Evolutionary conservation across 148 eudicot genomes (phyloP).

Genomic region (Fagopyrum tataricum): DNA sequence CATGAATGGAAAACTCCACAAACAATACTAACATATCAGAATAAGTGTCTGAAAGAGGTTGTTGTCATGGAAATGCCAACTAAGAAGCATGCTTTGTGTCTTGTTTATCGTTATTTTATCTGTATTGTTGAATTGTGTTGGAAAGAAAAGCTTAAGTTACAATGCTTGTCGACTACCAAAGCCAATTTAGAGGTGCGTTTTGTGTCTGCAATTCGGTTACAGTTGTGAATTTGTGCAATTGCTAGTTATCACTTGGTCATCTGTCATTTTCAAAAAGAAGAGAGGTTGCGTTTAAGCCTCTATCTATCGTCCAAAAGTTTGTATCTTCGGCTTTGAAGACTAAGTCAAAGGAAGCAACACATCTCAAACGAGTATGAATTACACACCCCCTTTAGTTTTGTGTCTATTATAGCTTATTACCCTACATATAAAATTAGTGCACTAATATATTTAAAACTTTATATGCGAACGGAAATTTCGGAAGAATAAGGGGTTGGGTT

Average conservation of each 20-base stretch:
- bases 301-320: slow-evolving; percentile 54
- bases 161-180: slow-evolving; percentile 54
- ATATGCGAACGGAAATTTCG: slow-evolving; percentile 19
- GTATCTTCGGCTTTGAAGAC: slow-evolving; percentile 81
- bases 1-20: slow-evolving; percentile 69
- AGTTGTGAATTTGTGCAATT: neutral
- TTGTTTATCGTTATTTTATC: neutral
- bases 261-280: slow-evolving; percentile 44
- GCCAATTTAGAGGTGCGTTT: slow-evolving; percentile 45
- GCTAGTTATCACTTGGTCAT: slow-evolving; percentile 1
- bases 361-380: slow-evolving; percentile 52
- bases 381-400: neutral
- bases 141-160: slow-evolving; percentile 33
- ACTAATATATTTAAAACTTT: neutral
- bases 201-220: neutral
- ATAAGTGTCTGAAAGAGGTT: slow-evolving; percentile 83
- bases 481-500: no score
- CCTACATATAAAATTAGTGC: neutral
- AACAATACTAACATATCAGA: slow-evolving; percentile 86
- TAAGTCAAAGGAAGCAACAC: slow-evolving; percentile 73
- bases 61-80: slow-evolving; percentile 77
- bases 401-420: neutral
- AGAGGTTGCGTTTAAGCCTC: slow-evolving; percentile 64
- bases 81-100: slow-evolving; percentile 53
- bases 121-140: slow-evolving; percentile 22